Percentiles rank a stretch among this genome's conserved stretches.
Conservation (phyloP, 768 basidiomycete genomes). For the Melanogaster broomeanus region DNA sequence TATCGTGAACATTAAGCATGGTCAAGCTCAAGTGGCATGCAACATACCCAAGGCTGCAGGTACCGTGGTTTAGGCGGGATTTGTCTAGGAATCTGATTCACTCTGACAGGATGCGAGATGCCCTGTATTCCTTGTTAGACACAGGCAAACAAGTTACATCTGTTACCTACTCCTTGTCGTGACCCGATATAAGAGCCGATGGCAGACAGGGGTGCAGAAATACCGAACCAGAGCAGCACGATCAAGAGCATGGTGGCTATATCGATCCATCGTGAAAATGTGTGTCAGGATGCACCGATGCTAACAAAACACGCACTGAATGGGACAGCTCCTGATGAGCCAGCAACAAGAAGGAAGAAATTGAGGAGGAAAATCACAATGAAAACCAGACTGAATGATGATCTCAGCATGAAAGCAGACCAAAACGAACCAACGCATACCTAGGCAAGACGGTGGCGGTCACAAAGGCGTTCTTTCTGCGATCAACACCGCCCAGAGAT, state of each 20-base stretch:
- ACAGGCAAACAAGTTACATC: not conserved
- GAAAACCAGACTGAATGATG: constrained; percentile 68
- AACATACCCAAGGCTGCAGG: constrained; percentile 73
- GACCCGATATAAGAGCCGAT: constrained; percentile 86
- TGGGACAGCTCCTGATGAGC: constrained; percentile 94
- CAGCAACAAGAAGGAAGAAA: constrained; percentile 80
- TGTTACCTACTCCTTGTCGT: constrained; percentile 72
- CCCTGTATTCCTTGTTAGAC: constrained; percentile 42
- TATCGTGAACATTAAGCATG: constrained; percentile 24
- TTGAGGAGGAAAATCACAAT: constrained; percentile 87
- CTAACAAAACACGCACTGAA: constrained; percentile 59
- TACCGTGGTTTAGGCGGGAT: constrained; percentile 89
- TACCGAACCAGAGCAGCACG: constrained; percentile 88
- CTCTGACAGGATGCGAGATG: constrained; percentile 81
- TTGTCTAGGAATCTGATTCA: constrained; percentile 94
- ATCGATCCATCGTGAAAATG: constrained; percentile 1
- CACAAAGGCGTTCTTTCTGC: constrained; percentile 79
- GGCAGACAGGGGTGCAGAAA: constrained; percentile 86
- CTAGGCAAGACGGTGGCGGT: constrained; percentile 89
- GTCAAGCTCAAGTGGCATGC: not conserved
- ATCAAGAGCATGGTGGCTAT: constrained; percentile 84
- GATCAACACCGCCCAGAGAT: constrained; percentile 70
- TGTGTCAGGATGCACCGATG: not conserved
- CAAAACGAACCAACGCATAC: constrained; percentile 43
- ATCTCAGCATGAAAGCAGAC: constrained; percentile 6